These are phyloP conservation scores for Perkinsus marinus DNA, from an alignment of 169 alveolate species.

Conservation along the genomic window DNA sequence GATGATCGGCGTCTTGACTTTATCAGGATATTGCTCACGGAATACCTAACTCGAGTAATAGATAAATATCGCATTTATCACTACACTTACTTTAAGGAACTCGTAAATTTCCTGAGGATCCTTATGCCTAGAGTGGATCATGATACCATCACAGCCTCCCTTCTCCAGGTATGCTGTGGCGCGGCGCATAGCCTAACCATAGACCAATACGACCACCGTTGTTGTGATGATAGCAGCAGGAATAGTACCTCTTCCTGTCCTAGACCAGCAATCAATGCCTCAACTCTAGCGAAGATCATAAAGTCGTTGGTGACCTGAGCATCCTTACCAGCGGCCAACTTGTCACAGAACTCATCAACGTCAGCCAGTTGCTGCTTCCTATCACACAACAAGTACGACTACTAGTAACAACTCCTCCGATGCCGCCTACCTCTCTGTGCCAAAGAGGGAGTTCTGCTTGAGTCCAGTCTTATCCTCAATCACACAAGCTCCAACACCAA, in stretches of 20 bases:
- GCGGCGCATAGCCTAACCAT: conserved; percentile 12
- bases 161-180: conserved; percentile 47
- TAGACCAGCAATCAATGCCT: conserved; percentile 54
- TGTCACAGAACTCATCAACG: conserved; percentile 40
- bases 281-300: conserved; percentile 51
- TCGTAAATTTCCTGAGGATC: conserved; percentile 38
- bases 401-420: background rate
- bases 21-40: background rate
- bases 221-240: background rate
- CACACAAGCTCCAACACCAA: background rate
- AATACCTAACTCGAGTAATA: background rate
- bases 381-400: too few relatives aligned
- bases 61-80: background rate
- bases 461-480: conserved; percentile 53
- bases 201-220: background rate
- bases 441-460: conserved; percentile 46
- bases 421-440: conserved; percentile 15
- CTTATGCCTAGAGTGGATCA: conserved; percentile 43
- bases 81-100: conserved; percentile 37
- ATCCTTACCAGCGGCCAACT: conserved; percentile 46
- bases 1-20: background rate
- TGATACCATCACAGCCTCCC: conserved; percentile 51
- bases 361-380: conserved; percentile 43
- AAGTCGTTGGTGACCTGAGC: conserved; percentile 41
- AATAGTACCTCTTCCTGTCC: conserved; percentile 44